Evolutionary conservation across 106 monocot genomes (phyloP).

Genomic region (Agapanthus africanus): DNA sequence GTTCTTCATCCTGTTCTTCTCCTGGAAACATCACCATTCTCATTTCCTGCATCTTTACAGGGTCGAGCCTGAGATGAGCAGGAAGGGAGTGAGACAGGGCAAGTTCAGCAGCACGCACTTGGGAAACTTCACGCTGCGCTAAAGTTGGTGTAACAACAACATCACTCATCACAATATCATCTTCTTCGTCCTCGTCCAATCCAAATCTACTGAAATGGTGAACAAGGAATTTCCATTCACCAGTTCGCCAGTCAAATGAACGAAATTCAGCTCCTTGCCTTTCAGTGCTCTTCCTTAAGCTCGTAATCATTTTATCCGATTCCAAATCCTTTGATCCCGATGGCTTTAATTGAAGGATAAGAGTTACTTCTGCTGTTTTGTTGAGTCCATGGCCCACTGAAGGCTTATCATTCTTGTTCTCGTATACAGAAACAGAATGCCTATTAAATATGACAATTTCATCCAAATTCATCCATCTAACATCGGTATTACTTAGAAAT

Average conservation of each 20-base stretch:
- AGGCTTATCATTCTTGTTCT: slow-evolving; percentile 60
- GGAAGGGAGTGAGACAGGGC: slow-evolving; percentile 86
- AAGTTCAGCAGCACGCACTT: slow-evolving; percentile 14
- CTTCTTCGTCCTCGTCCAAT: slow-evolving; percentile 71
- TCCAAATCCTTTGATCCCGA: slow-evolving; percentile 16
- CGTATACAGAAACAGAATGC: slow-evolving; percentile 66
- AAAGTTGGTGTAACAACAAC: slow-evolving; percentile 16
- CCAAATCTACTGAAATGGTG: slow-evolving; percentile 95
- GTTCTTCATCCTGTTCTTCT: slow-evolving; percentile 57
- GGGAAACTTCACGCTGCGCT: slow-evolving; percentile 23
- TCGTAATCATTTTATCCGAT: slow-evolving; percentile 12
- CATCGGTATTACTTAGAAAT: slow-evolving; percentile 63
- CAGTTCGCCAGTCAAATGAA: slow-evolving; percentile 48
- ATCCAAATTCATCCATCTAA: slow-evolving; percentile 64
- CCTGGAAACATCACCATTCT: slow-evolving; percentile 73
- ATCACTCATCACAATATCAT: slow-evolving; percentile 66
- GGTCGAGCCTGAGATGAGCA: slow-evolving; percentile 95
- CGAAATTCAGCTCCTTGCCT: slow-evolving; percentile 72
- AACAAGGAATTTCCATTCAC: slow-evolving; percentile 79
- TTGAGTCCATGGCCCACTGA: slow-evolving; percentile 79
- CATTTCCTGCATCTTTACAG: slow-evolving; percentile 89
- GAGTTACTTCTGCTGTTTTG: slow-evolving; percentile 78
- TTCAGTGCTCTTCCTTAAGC: slow-evolving; percentile 34
- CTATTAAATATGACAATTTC: slow-evolving; percentile 59
- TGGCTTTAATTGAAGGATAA: slow-evolving; percentile 30